Base-by-base conservation (phyloP, 805 yeast genomes). In the Dipodascopsis tothii region DNA sequence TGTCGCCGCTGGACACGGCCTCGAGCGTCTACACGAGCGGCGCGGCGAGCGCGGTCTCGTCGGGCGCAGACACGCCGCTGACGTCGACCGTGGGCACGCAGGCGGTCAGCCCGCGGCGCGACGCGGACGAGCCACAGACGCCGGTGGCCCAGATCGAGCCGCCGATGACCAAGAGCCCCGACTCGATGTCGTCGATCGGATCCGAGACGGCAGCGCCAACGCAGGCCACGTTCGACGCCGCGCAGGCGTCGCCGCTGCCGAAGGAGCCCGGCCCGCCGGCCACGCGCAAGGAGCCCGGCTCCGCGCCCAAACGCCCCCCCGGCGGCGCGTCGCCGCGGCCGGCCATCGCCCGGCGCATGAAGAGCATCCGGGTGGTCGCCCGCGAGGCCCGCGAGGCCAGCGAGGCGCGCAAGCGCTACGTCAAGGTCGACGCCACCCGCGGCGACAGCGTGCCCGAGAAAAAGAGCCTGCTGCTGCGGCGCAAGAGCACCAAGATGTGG, bases 401-500 rank as follows among this genome's bases (percentile, higher is more conserved):
- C 14, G 56, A 54, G 36, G 77, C 78, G 3, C 68, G 82, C 25
- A 73, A 72, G 40, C 62, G 68, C 41, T 60, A 59, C 32, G 52
- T 63, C 7, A 36, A 27, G 18, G 30, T 16, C 21, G 39, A 38
- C 2, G 39, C 39, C 2, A 9, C 30, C 37, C 56, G 50, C 21
- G 20, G 21, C 4, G 44, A 46, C 7, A 40, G 33, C 21, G 37
- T 39, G 34, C 35, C 44, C 18, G 34, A 47, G 28, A 34, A 23
- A 16, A 38, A 35, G n/a, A 43, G 42, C 4, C 59, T 53, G 1
- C 57, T 80, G 5, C 61, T 90, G 28, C 71, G 86, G 51, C 70
- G 97, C 44, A 73, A 72, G 43, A 85, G 92, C 58, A 92, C 99
- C 1, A 94, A 92, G 65, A 76, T 92, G 81, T 92, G 99, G 99